Base-by-base conservation (phyloP, 345 rosid genomes). In the Theobroma cacao region DNA sequence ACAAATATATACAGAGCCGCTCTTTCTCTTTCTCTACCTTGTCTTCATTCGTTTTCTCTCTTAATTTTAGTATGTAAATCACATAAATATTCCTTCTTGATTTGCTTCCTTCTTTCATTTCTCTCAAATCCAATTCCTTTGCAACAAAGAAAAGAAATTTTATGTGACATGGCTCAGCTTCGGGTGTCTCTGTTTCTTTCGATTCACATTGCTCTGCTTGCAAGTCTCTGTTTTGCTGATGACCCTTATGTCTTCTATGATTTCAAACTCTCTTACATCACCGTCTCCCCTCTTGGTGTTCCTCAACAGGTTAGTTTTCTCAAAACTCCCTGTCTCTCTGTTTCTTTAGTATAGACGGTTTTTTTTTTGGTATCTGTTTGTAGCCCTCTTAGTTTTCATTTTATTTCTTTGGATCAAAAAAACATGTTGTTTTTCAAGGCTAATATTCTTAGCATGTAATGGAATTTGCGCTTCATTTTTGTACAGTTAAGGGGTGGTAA, bases 201-300 rank as follows among this genome's bases (percentile, higher is more conserved):
- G 64, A 63, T 89, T 61, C 68, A 70, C 83, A 79, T 92, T 75
- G 84, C 83, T 36, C 80, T 87, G 83, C 76, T 92, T 75, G 85
- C 83, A 4, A 80, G 36, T 20, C 67, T 81, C 72, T 84, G 88
- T 80, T 74, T 88, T 40, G 94, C 93, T 1, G 94, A 77, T 0
- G 99, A 93, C 83, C 97, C 97, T 15, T 81, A 36, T 74, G 85
- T 85, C 58, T 81, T 77, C 31, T 92, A 77, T 76, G 89, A 88
- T 30, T 88, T 90, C 77, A 85, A 83, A 56, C 50, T 94, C 67
- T 82, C 97, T 48, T 95, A 94, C 84, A 84, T 84, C 63, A 92
- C 91, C 4, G 91, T 83, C 36, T 92, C 97, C 65, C 99, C 98
- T 78, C 88, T 95, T 8, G 97, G 97, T 71, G 89, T 88, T 83